Percentiles rank a stretch among this genome's conserved stretches.
Conservation (phyloP, 2,329 filamentous ascomycete species). For the Aspergillus felis region DNA sequence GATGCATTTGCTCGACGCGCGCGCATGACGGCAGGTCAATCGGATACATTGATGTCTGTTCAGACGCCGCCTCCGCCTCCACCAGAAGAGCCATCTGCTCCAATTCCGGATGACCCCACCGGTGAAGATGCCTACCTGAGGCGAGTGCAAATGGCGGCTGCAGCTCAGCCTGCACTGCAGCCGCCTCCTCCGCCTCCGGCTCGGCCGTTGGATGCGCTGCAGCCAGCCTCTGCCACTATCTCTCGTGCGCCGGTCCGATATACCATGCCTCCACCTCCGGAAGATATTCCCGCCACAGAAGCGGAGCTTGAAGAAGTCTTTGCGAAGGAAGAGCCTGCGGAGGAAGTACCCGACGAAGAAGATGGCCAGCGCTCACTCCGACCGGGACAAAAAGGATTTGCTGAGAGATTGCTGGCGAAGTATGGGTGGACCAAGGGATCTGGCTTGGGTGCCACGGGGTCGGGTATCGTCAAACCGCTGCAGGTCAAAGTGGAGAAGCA, state of each 20-base stretch:
- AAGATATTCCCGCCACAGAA: constrained; percentile 51
- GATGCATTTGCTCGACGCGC: constrained; percentile 65
- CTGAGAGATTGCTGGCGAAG: constrained; percentile 82
- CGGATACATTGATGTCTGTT: constrained; percentile 12
- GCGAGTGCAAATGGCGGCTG: constrained; percentile 21
- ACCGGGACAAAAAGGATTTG: constrained; percentile 80
- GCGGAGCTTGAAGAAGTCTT: constrained; percentile 49
- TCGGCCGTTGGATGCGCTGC: constrained; percentile 38
- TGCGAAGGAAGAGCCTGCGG: constrained; percentile 35
- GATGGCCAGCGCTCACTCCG: constrained; percentile 55
- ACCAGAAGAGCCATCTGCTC: constrained; percentile 26
- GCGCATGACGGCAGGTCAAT: constrained; percentile 47
- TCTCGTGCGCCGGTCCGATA: constrained; percentile 77
- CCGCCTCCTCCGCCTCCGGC: constrained; percentile 26
- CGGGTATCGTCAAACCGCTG: constrained; percentile 81
- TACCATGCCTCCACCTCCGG: constrained; percentile 49
- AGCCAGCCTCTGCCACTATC: constrained; percentile 57
- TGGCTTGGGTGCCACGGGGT: constrained; percentile 76
- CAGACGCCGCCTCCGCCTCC: constrained; percentile 27
- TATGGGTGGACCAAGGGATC: constrained; percentile 89
- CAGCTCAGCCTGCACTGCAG: constrained; percentile 19
- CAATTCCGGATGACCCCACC: constrained; percentile 24
- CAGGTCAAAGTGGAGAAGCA: constrained; percentile 81
- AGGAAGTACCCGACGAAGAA: constrained; percentile 32
- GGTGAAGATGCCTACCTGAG: constrained; percentile 25